Evolutionary conservation across 2,329 filamentous ascomycete genomes (phyloP).

Genomic region (Alternaria triticina): DNA sequence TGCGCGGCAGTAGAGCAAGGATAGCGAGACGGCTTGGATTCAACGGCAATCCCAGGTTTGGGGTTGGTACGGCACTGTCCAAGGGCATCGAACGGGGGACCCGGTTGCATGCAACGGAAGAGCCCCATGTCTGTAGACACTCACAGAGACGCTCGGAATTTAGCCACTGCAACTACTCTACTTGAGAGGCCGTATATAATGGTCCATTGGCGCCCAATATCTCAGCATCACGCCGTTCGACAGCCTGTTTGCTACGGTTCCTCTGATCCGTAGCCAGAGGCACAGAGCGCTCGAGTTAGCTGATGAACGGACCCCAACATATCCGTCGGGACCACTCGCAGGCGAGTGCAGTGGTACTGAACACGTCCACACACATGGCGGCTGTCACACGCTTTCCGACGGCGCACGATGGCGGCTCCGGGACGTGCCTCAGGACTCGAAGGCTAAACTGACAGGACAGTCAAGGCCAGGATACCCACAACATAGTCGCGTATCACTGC

Average conservation of each 20-base stretch:
- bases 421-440: conserved; percentile 29
- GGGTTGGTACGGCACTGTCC: conserved; percentile 32
- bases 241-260: conserved; percentile 27
- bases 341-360: conserved; percentile 29
- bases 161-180: conserved; percentile 45
- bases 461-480: conserved; percentile 24
- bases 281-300: conserved; percentile 1
- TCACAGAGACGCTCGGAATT: conserved; percentile 36
- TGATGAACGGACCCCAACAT: conserved; percentile 7
- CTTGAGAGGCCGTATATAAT: conserved; percentile 41
- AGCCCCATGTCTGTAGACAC: conserved; percentile 31
- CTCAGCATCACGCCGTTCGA: conserved; percentile 21
- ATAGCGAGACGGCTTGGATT: conserved; percentile 30
- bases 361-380: conserved; percentile 42
- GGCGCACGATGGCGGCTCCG: conserved; percentile 15
- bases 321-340: conserved; percentile 15
- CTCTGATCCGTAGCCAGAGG: conserved; percentile 34
- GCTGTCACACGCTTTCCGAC: conserved; percentile 25
- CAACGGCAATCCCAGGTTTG: conserved; percentile 44
- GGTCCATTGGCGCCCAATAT: conserved; percentile 38
- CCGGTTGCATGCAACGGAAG: conserved; percentile 35
- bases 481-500: conserved; percentile 37
- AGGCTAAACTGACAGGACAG: conserved; percentile 27
- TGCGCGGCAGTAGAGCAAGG: conserved; percentile 37
- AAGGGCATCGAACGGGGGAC: conserved; percentile 34